Evolutionary conservation across 139 green algal species (phyloP), one percentile per base, ranked within the genome.

Genomic region (Micromonas pusilla): DNA sequence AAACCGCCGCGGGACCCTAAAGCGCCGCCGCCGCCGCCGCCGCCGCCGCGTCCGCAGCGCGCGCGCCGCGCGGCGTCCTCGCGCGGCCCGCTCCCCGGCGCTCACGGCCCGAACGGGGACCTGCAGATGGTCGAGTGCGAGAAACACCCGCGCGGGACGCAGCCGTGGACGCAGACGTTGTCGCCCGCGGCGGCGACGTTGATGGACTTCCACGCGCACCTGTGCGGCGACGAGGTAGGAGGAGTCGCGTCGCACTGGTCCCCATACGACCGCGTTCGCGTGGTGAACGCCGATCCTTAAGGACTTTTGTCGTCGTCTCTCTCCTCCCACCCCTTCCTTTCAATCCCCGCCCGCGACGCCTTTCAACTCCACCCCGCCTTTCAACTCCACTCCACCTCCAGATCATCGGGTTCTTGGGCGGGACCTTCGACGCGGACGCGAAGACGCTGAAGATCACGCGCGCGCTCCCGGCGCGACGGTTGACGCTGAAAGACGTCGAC

Each of bases 111-210:
- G 13, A 34, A 70, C 21, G 30, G 31, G 19, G 66, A 75, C 62
- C 53, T 75, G 25, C 68, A 83, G 20, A 78, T 88, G 85, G 80
- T 90, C 78, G 72, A 73, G 45, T 83, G 85, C 33, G 84, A 91
- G 52, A 39, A 76, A 0, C 93, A 91, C 78, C 54, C 33, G 37
- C 78, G 52, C 13, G 65, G 79, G 4, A 52, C 78, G 1, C 89
- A 77, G 60, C 78, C 78, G 30, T 82, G 52, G 20, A 36, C 32
- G 25, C 28, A 78, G 19, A 30, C 38, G 6, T 25, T 73, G 3
- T 37, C 67, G 1, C 30, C 68, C 0, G 30, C 33, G 31, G 68
- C 52, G 13, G 1, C 34, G n/a, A 16, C 78, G 28, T 20, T 78
- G 30, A 77, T 77, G 45, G 78, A 82, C 63, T 71, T 73, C 31